These are phyloP conservation scores for Russula dissimulans DNA, from an alignment of 768 basidiomycete genomes.

Conservation along the genomic window DNA sequence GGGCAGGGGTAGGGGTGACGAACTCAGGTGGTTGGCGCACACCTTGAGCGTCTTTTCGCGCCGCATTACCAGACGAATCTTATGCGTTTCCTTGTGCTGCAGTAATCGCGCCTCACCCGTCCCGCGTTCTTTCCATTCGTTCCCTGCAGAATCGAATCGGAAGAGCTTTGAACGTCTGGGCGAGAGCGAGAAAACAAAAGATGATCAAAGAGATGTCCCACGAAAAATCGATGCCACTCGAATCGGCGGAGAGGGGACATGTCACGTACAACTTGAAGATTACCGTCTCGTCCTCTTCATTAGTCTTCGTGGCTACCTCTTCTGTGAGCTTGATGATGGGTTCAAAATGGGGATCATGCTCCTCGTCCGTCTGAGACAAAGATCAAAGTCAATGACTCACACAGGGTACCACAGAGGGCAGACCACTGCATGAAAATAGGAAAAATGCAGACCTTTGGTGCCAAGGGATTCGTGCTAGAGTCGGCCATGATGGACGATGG, in stretches of 20 bases:
- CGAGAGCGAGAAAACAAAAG: neutral
- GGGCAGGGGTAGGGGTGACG: constrained; percentile 21
- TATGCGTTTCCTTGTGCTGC: constrained; percentile 80
- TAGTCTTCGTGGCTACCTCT: constrained; percentile 89
- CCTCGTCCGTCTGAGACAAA: constrained; percentile 46
- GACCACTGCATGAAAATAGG: neutral
- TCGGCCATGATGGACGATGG: constrained; percentile 18
- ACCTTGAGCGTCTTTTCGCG: constrained; percentile 99
- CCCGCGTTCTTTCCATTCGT: constrained; percentile 98
- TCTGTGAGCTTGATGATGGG: constrained; percentile 96
- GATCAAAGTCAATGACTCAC: constrained; percentile 7
- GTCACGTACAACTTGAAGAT: constrained; percentile 88
- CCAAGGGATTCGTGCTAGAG: constrained; percentile 42
- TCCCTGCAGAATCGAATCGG: constrained; percentile 68
- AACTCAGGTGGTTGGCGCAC: constrained; percentile 95
- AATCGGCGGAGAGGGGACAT: constrained; percentile 15
- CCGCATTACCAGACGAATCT: constrained; percentile 95
- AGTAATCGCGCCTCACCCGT: constrained; percentile 94
- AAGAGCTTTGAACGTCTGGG: constrained; percentile 95
- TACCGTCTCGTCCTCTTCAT: constrained; percentile 88
- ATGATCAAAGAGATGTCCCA: neutral
- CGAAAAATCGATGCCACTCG: constrained; percentile 8
- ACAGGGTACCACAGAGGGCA: neutral
- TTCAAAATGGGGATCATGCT: constrained; percentile 85
- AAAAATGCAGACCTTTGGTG: constrained; percentile 51